phyloP scores from a whole-genome alignment of 805 yeast species.

The Kregervanrija delftensis region DNA sequence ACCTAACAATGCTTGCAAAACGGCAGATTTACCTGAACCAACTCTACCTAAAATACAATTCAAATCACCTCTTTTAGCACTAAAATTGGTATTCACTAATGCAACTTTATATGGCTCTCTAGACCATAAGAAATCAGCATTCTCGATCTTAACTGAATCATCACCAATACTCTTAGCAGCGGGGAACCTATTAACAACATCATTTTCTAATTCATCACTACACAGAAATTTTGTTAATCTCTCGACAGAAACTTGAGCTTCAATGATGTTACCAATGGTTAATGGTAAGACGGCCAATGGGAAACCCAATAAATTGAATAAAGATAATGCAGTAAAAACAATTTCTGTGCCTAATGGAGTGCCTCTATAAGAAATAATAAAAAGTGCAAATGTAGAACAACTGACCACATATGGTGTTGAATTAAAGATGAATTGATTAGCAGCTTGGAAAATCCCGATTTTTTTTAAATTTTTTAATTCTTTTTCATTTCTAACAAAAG shows the following conservation, averaged over 20 bases:
- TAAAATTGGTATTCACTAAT: conserved; percentile 39
- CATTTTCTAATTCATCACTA: conserved; percentile 75
- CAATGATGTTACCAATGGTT: conserved; percentile 79
- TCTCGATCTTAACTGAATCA: conserved; percentile 50
- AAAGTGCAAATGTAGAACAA: conserved; percentile 81
- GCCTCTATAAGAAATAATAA: conserved; percentile 43
- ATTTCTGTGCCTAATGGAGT: conserved; percentile 79
- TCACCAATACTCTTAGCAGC: conserved; percentile 54
- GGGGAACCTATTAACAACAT: conserved; percentile 45
- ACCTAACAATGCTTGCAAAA: conserved; percentile 49
- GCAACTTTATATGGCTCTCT: conserved; percentile 63
- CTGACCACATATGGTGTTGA: conserved; percentile 87
- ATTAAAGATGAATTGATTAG: conserved; percentile 70
- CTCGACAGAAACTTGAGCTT: conserved; percentile 75
- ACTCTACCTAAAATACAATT: conserved; percentile 61
- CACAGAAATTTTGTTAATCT: conserved; percentile 71
- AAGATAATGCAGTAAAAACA: conserved; percentile 84
- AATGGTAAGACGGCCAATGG: conserved; percentile 91
- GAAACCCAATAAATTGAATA: conserved; percentile 83
- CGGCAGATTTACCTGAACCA: conserved; percentile 61
- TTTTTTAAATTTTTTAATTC: conserved; percentile 71
- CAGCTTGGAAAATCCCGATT: conserved; percentile 67
- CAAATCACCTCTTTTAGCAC: conserved; percentile 45
- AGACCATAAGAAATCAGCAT: conserved; percentile 75
- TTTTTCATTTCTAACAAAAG: conserved; percentile 78